Percentiles rank a stretch among this genome's conserved stretches.
These are phyloP conservation scores for Diplosphaera chodatii DNA, from an alignment of 139 green algal species.

Conservation along the genomic window DNA sequence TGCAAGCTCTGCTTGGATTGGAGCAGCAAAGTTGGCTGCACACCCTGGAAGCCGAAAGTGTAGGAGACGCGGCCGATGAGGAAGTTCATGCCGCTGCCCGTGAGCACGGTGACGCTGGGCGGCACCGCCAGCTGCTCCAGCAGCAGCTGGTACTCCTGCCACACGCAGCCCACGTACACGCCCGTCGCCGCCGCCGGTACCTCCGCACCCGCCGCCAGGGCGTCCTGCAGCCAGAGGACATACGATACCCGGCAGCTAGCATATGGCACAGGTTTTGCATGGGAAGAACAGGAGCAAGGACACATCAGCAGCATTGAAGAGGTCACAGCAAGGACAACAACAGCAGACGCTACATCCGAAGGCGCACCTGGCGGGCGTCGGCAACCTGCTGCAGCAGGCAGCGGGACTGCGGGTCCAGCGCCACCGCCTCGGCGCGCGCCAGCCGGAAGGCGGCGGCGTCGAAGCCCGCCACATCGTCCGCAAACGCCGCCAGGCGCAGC, in stretches of 20 bases:
- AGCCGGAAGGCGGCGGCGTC: slow-evolving; percentile 57
- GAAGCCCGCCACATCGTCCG: slow-evolving; percentile 43
- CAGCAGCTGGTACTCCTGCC: slow-evolving; percentile 61
- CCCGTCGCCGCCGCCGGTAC: slow-evolving; percentile 1
- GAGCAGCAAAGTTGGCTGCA: background rate
- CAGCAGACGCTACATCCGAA: too few relatives aligned
- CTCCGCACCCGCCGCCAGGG: background rate
- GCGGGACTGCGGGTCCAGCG: slow-evolving; percentile 67
- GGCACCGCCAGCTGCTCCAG: slow-evolving; percentile 29
- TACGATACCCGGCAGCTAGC: too few relatives aligned
- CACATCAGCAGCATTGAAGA: too few relatives aligned
- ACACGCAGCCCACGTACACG: slow-evolving; percentile 41
- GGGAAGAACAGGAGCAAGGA: too few relatives aligned
- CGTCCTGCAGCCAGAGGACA: slow-evolving; percentile 2
- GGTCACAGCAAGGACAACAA: too few relatives aligned
- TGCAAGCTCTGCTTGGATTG: too few relatives aligned
- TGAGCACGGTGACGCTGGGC: slow-evolving; percentile 49
- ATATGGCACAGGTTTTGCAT: too few relatives aligned
- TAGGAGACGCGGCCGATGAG: slow-evolving; percentile 55
- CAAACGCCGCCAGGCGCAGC: slow-evolving; percentile 52
- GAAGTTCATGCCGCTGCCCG: slow-evolving; percentile 62
- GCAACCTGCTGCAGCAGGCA: slow-evolving; percentile 47
- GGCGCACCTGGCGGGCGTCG: slow-evolving; percentile 7
- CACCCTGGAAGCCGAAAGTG: slow-evolving; percentile 46
- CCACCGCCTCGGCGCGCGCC: slow-evolving; percentile 35